Evolutionary conservation across 2,329 filamentous ascomycete genomes (phyloP), one percentile per base, ranked within the genome.

Genomic region (Davidsoniella eucalypti): DNA sequence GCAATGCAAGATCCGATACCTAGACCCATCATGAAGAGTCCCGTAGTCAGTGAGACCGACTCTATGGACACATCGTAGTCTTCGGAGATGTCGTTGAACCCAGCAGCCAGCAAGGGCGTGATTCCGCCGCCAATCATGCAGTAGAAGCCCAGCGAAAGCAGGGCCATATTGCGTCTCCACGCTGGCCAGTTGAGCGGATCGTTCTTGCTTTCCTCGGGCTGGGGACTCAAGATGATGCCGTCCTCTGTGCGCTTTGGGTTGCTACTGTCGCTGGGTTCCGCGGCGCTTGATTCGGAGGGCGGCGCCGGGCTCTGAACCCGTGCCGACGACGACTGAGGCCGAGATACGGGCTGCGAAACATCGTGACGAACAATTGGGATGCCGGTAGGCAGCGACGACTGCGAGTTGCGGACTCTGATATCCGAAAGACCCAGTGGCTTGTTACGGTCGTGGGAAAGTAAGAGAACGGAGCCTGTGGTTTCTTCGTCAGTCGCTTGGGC

Each of bases 71-170:
- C 76, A 53, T 73, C 54, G 60, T 83, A 75, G 39, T 73, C 70
- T 0, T 70, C 55, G 1, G 87, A 82, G 10, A 96, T 83, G 41
- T 93, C 70, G 29, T 79, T 80, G 67, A 95, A 96, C 10, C 87
- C 90, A 8, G 92, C 90, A 0, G 90, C 88, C 16, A 96, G 72
- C 26, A 95, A 70, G 0, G 92, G 84, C 0, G 88, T 95, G 69
- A 94, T 93, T 41, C 90, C 90, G 39, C 90, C 90, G 50, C 90
- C 90, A 16, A 95, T 66, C 78, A 95, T 84, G 64, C 87, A 94
- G 64, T 94, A 94, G 59, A 94, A 82, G 1, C 90, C 90, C 3
- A 96, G 69, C 0, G 83, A 90, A 0, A 94, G 58, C 54, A 96
- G 66, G 0, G 90, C 86, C 21, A 72, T 64, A 63, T 96, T 87